Evolutionary conservation across 2,329 filamentous ascomycete species (phyloP), one percentile per base, ranked within the genome.

Genomic region (Lachnellula suecica): DNA sequence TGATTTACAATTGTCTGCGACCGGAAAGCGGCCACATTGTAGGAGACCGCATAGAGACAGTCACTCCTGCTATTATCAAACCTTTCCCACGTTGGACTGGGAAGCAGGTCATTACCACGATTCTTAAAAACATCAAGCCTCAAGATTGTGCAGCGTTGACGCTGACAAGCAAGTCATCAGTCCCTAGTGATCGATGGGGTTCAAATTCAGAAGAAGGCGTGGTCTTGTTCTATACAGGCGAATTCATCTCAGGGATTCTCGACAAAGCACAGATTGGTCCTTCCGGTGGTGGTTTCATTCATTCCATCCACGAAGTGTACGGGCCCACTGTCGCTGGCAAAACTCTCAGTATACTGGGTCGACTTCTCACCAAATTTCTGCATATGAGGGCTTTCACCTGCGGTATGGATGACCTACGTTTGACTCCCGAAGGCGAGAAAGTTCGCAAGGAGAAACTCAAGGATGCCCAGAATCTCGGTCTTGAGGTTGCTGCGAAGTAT

Each of bases 251-350:
- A 44, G 94, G 94, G 63, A 95, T 99, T 63, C 79, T 99, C 24
- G 95, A 99, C 70, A 99, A 99, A 73, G 87, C 89, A 37, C 94
- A 99, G 63, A 88, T 99, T 53, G 94, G 94, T 49, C 91, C 92
- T 34, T 88, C 84, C 54, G 84, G 85, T 25, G 92, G 92, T 48
- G 94, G 94, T 57, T 79, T 99, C 41, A 84, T 99, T 54, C 94
- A 99, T 68, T 86, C 91, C 2, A 83, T 97, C 20, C 93, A 99
- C 66, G 94, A 99, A 67, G 84, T 92, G 1, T 97, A 97, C 67
- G 94, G 95, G 2, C 88, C 94, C 52, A 87, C 87, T 15, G 80
- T 88, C 58, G 93, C 94, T 19, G 93, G 94, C 29, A 91, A 90
- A 66, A 76, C 96, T 9, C 82, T 99, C 49, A 95, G 91, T 75